Evolutionary conservation across 2,329 filamentous ascomycete genomes (phyloP).

Genomic region (Triangularia verruculosa): DNA sequence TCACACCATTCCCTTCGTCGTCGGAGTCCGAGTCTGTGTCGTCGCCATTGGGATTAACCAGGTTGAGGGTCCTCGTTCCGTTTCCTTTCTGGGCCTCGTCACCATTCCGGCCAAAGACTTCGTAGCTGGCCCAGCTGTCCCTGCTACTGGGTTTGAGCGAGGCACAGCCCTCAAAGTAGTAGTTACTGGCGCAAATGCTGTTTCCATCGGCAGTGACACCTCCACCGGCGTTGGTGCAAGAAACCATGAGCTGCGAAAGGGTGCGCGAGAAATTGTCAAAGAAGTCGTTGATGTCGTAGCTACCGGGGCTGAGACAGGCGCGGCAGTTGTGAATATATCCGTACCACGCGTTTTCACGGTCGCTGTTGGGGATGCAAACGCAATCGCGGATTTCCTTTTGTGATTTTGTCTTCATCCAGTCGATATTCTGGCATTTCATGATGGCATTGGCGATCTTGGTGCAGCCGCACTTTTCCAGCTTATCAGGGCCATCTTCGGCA

Average conservation of each 20-base stretch:
- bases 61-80: not conserved
- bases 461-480: constrained; percentile 1
- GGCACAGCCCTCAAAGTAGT: not conserved
- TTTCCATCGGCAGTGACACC: constrained; percentile 2
- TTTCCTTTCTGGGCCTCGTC: not conserved
- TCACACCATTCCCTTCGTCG: not conserved
- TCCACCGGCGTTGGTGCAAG: constrained; percentile 2
- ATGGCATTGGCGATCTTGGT: not conserved
- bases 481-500: not conserved
- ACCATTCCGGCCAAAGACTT: not conserved
- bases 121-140: constrained; percentile 3
- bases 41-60: not conserved
- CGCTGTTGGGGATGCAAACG: constrained; percentile 2
- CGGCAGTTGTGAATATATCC: constrained; percentile 7
- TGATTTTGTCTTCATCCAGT: not conserved
- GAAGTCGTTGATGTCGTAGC: not conserved
- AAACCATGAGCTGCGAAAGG: not conserved
- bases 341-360: not conserved
- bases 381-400: not conserved
- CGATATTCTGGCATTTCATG: not conserved
- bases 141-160: not conserved
- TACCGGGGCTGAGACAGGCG: not conserved
- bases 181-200: constrained; percentile 3
- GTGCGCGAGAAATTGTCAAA: not conserved
- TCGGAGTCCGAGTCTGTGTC: not conserved